Conservation (phyloP, 192 early-diverging fungal species). For the Allomyces arbusculus region DNA sequence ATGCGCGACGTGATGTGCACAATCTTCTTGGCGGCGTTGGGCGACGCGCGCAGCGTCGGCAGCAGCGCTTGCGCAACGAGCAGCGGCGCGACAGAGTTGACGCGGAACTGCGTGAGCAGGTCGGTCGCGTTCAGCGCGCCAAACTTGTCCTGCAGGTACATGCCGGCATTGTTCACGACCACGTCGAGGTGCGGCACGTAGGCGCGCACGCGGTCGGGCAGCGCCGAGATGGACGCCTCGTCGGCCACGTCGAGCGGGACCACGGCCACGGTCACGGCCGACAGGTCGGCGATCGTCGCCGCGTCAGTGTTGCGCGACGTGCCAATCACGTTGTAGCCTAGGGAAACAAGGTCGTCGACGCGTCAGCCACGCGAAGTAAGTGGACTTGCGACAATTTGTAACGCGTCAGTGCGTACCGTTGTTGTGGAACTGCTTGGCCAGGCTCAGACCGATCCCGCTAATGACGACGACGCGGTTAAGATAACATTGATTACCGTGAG, state of each 20-base stretch:
- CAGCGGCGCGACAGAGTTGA: constrained; percentile 3
- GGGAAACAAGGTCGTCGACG: too few species aligned
- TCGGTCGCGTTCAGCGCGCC: neutral
- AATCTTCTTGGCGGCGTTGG: neutral
- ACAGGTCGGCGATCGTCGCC: neutral
- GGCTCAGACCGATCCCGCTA: neutral
- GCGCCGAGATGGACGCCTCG: neutral
- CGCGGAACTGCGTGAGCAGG: neutral
- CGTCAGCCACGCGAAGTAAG: too few species aligned
- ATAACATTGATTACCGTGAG: neutral
- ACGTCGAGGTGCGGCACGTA: neutral
- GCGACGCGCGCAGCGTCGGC: neutral
- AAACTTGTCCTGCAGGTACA: neutral
- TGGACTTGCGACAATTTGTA: too few species aligned
- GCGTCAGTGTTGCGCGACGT: neutral
- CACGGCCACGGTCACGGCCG: neutral
- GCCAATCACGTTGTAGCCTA: neutral
- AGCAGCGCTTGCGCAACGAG: constrained; percentile 1
- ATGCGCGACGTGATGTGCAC: constrained; percentile 2
- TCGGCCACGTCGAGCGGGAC: neutral
- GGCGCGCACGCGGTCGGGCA: neutral
- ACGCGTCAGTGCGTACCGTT: neutral
- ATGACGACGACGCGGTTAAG: neutral
- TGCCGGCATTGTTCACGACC: neutral
- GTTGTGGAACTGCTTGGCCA: neutral